Conservation (phyloP, 257 asterid genomes). For the Cruciata laevipes region DNA sequence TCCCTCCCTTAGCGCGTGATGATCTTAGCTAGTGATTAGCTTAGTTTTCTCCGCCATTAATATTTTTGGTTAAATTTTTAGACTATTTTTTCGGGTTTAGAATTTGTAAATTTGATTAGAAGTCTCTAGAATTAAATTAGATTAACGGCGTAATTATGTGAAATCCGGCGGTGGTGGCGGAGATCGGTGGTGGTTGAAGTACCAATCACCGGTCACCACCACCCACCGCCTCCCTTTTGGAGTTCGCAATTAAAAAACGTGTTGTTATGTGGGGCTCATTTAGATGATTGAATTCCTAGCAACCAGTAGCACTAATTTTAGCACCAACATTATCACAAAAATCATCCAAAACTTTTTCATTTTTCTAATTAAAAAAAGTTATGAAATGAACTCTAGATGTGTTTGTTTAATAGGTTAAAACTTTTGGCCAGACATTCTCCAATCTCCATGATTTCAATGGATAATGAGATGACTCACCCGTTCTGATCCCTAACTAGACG, state of each 20-base stretch:
- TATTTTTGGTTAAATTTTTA: neutral
- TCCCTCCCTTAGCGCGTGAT: neutral
- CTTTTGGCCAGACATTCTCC: too few species aligned
- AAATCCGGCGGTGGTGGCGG: neutral
- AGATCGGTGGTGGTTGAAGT: neutral
- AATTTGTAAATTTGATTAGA: neutral
- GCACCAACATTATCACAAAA: neutral
- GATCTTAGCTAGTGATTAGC: neutral
- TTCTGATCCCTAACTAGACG: neutral
- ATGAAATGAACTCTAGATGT: neutral
- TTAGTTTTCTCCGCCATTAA: neutral
- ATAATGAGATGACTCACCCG: too few species aligned
- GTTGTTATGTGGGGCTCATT: neutral
- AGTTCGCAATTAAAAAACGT: neutral
- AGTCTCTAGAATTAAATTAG: neutral
- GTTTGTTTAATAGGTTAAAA: too few species aligned
- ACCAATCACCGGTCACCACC: too few species aligned
- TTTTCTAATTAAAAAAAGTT: too few species aligned
- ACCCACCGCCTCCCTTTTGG: too few species aligned
- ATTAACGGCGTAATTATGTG: too few species aligned
- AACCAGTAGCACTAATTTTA: neutral
- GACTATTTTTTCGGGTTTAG: neutral
- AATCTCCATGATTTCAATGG: too few species aligned
- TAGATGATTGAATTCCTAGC: neutral
- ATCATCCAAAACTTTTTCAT: neutral